Conservation (phyloP, 169 alveolate genomes). For the Besnoitia besnoiti region DNA sequence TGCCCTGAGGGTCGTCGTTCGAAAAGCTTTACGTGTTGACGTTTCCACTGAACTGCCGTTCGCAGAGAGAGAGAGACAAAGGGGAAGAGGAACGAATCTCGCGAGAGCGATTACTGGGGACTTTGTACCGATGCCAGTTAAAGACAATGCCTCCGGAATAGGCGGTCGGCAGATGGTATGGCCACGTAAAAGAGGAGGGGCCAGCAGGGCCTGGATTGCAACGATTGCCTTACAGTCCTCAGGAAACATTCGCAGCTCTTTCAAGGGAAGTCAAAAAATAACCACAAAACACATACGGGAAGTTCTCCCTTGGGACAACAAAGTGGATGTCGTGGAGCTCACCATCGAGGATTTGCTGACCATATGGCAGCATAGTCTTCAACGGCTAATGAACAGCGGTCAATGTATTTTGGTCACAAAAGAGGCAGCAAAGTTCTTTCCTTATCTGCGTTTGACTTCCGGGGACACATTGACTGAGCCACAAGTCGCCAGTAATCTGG, state of each 20-base stretch:
- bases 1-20: background rate
- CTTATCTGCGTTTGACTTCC: background rate
- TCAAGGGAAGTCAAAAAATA: background rate
- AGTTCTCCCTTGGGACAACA: background rate
- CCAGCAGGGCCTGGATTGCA: background rate
- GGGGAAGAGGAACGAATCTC: too few relatives aligned
- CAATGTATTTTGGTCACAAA: background rate
- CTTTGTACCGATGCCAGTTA: background rate
- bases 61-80: too few relatives aligned
- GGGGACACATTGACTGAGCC: background rate
- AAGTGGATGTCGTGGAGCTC: background rate
- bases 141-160: background rate
- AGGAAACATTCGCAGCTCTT: constrained; percentile 9
- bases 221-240: background rate
- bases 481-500: background rate
- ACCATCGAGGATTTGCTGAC: background rate
- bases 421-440: background rate
- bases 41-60: too few relatives aligned
- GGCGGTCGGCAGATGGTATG: background rate
- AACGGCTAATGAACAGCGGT: background rate
- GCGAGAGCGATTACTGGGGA: background rate
- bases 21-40: background rate
- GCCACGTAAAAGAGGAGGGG: background rate
- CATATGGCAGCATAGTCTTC: background rate
- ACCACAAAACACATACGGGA: background rate